phyloP scores from a whole-genome alignment of 176 grass and related monocot genomes.

The Eragrostis nindensis region DNA sequence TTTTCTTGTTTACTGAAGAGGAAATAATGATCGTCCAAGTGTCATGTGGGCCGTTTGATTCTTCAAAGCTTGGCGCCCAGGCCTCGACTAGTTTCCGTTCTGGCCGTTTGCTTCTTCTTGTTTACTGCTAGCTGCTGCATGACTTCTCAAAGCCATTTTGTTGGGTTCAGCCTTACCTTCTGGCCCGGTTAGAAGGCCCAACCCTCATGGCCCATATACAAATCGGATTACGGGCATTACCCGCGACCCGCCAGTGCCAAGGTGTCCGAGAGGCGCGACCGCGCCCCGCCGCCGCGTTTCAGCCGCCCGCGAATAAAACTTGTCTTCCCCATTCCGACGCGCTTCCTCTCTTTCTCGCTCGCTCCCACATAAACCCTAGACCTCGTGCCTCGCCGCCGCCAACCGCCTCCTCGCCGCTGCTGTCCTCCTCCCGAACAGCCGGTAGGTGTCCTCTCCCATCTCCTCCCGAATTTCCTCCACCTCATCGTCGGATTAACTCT shows the following conservation, averaged over 20 bases:
- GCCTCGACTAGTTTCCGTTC: too few relatives aligned
- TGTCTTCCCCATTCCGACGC: background rate
- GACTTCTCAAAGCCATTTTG: too few relatives aligned
- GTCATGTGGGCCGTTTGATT: too few relatives aligned
- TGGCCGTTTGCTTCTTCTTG: too few relatives aligned
- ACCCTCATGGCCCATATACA: background rate
- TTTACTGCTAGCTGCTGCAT: too few relatives aligned
- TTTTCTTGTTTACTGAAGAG: too few relatives aligned
- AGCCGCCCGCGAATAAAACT: conserved; percentile 16
- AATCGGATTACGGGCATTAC: background rate
- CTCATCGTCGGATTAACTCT: background rate
- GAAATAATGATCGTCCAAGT: too few relatives aligned
- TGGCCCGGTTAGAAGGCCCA: background rate
- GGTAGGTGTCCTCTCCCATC: background rate
- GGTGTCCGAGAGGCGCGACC: background rate
- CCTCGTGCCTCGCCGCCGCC: conserved; percentile 32
- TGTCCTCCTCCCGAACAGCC: background rate
- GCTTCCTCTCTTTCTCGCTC: background rate
- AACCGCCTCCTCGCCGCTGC: conserved; percentile 6
- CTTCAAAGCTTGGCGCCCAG: too few relatives aligned
- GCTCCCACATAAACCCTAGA: conserved; percentile 50
- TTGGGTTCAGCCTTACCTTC: too few relatives aligned
- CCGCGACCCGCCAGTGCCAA: background rate
- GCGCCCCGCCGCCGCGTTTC: background rate
- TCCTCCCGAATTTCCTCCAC: background rate